Conservation (phyloP, 805 yeast genomes). For the Suhomyces tanzawaensis region DNA sequence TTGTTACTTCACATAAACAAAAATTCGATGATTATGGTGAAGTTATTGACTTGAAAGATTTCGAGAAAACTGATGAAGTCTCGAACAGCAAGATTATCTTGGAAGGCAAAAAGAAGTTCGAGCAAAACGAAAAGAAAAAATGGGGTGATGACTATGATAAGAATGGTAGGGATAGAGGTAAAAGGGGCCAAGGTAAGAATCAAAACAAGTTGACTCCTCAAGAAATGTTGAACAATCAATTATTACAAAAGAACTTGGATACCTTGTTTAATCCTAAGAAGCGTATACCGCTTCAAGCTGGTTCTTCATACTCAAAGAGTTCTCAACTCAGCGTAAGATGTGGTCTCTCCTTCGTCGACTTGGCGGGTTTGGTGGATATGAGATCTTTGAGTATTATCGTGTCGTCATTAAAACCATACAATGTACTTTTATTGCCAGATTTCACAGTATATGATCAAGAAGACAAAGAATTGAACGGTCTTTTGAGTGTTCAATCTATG, state of each 20-base stretch:
- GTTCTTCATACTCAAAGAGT: conserved; percentile 19
- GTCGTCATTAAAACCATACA: conserved; percentile 75
- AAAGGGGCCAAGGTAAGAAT: conserved; percentile 14
- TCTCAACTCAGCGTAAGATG: conserved; percentile 56
- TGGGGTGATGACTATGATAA: conserved; percentile 21
- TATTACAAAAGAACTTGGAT: conserved; percentile 43
- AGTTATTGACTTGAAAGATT: conserved; percentile 63
- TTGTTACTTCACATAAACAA: conserved; percentile 44
- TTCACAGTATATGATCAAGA: conserved; percentile 21
- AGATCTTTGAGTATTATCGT: conserved; percentile 77
- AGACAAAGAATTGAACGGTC: conserved; percentile 26
- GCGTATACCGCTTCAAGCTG: conserved; percentile 28
- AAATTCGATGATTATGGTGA: conserved; percentile 88
- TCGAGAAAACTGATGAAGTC: conserved; percentile 53
- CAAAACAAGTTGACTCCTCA: conserved; percentile 41
- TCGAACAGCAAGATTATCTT: conserved; percentile 33
- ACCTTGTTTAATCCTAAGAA: conserved; percentile 52
- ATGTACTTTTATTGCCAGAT: conserved; percentile 58
- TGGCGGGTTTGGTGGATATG: conserved; percentile 80
- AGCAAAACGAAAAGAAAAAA: conserved; percentile 27
- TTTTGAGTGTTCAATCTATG: conserved; percentile 22
- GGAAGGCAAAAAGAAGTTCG: conserved; percentile 39
- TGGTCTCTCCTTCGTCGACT: conserved; percentile 71
- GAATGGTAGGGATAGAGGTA: conserved; percentile 18
- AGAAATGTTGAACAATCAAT: conserved; percentile 39